A percentile compares a stretch with the other conserved stretches of the same genome.
phyloP scores from a whole-genome alignment of 164 flowering plant genomes.

The Akebia trifoliata region DNA sequence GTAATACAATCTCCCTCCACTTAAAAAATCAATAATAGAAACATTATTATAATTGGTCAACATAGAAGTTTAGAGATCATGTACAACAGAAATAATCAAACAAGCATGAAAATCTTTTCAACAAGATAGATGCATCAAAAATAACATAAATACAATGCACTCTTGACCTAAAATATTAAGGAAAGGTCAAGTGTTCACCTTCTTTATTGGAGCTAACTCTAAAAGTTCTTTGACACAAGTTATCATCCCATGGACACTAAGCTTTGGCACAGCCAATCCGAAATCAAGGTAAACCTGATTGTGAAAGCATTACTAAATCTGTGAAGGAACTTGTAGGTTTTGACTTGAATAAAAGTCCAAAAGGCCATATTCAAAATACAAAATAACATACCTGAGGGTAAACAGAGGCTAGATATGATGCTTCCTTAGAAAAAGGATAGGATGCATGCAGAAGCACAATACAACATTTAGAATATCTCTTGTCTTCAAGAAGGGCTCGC shows the following conservation, averaged over 20 bases:
- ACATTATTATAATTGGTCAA: no score
- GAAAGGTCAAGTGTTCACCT: slow-evolving; percentile 38
- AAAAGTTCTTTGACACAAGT: slow-evolving; percentile 81
- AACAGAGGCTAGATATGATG: slow-evolving; percentile 89
- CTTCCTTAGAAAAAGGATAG: slow-evolving; percentile 92
- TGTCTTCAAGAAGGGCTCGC: slow-evolving; percentile 71
- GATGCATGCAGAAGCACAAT: slow-evolving; percentile 91
- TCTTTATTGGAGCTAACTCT: slow-evolving; percentile 81
- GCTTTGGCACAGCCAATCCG: slow-evolving; percentile 89
- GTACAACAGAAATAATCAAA: not conserved
- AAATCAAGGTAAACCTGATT: slow-evolving; percentile 84
- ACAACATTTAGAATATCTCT: slow-evolving; percentile 58
- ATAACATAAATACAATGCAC: not conserved
- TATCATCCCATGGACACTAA: slow-evolving; percentile 85
- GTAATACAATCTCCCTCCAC: no score
- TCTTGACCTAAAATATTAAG: not conserved
- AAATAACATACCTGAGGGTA: slow-evolving; percentile 58
- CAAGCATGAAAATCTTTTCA: not conserved
- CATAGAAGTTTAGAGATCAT: no score
- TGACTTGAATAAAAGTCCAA: not conserved
- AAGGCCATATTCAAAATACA: not conserved
- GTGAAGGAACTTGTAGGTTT: not conserved
- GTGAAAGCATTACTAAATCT: slow-evolving; percentile 1
- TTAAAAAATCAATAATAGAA: no score
- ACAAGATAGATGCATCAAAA: not conserved